Evolutionary conservation across 768 basidiomycete species (phyloP).

Genomic region (Auriscalpium orientale): DNA sequence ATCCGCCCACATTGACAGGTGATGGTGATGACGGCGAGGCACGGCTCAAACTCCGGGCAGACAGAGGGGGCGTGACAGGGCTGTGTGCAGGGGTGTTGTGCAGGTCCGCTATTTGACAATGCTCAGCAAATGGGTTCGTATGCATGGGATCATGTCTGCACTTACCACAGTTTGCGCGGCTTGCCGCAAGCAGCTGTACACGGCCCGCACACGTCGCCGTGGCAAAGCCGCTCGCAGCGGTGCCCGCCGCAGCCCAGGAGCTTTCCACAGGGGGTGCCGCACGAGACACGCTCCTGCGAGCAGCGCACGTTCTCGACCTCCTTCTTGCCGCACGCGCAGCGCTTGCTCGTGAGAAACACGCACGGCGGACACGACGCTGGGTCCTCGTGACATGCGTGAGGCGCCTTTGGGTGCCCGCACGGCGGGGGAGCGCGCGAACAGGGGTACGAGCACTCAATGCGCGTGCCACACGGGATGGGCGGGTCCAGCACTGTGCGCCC

Average conservation of each 20-base stretch:
- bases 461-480: conserved; percentile 82
- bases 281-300: conserved; percentile 79
- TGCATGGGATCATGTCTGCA: conserved; percentile 4
- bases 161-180: conserved; percentile 74
- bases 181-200: conserved; percentile 82
- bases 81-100: conserved; percentile 65
- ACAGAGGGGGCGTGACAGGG: conserved; percentile 85
- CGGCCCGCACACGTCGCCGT: conserved; percentile 70
- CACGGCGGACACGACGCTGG: conserved; percentile 75
- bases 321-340: conserved; percentile 88
- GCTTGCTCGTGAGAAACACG: conserved; percentile 67
- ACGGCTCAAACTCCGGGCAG: conserved; percentile 78
- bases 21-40: conserved; percentile 56
- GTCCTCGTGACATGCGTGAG: conserved; percentile 80
- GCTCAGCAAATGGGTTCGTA: neutral
- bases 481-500: conserved; percentile 83
- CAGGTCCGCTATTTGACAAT: conserved; percentile 42
- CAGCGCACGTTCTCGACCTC: conserved; percentile 73
- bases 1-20: conserved; percentile 82
- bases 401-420: conserved; percentile 77
- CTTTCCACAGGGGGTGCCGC: conserved; percentile 78
- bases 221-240: conserved; percentile 76
- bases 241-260: conserved; percentile 84
- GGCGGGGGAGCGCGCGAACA: conserved; percentile 62
- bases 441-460: conserved; percentile 70